Percentiles rank a stretch among this genome's conserved stretches.
Evolutionary conservation across 345 rosid genomes (phyloP).

Genomic region (Gossypium australe): DNA sequence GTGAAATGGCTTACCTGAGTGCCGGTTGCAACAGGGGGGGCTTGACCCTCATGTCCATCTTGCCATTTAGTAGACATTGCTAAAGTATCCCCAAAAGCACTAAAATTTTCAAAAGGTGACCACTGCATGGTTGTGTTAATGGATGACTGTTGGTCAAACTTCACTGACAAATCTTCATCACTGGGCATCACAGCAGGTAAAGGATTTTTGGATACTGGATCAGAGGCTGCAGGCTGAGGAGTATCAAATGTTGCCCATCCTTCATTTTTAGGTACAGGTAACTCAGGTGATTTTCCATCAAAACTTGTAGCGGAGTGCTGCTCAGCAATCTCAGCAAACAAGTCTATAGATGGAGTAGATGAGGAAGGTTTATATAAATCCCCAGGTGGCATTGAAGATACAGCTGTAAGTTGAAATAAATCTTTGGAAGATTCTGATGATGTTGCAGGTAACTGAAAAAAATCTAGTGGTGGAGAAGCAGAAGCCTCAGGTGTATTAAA

Average conservation of each 20-base stretch:
- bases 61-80: constrained; percentile 46
- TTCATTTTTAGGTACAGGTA: constrained; percentile 45
- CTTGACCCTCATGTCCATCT: constrained; percentile 31
- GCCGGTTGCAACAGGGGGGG: constrained; percentile 21
- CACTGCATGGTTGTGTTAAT: constrained; percentile 39
- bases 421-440: constrained; percentile 36
- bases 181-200: constrained; percentile 24
- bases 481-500: constrained; percentile 34
- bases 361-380: constrained; percentile 40
- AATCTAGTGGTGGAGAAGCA: constrained; percentile 48
- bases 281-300: constrained; percentile 26
- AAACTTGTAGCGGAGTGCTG: constrained; percentile 35
- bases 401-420: constrained; percentile 29
- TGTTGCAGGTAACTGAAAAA: constrained; percentile 55
- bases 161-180: constrained; percentile 30
- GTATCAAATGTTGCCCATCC: constrained; percentile 98
- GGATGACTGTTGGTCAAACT: constrained; percentile 38
- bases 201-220: constrained; percentile 25
- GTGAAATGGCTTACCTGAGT: constrained; percentile 42
- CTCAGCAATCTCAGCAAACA: constrained; percentile 41
- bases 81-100: constrained; percentile 30
- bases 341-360: constrained; percentile 39
- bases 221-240: constrained; percentile 35
- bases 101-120: constrained; percentile 43
- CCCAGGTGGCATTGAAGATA: constrained; percentile 27